Percentiles rank a stretch among this genome's conserved stretches.
Evolutionary conservation across 768 basidiomycete genomes (phyloP).

Genomic region (Podaxis sp.): DNA sequence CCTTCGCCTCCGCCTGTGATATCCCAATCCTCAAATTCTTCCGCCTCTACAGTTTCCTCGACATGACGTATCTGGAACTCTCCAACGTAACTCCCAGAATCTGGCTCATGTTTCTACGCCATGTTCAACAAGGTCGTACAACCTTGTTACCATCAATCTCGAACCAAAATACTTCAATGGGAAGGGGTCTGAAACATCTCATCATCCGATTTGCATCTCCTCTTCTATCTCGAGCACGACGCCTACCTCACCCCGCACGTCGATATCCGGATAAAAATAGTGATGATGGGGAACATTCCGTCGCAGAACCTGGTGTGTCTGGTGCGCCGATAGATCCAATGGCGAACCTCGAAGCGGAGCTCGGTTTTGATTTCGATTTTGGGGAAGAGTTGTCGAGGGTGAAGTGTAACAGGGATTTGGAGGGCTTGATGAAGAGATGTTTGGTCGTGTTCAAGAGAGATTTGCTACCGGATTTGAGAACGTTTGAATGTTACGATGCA

Average conservation of each 20-base stretch:
- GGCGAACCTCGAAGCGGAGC: neutral
- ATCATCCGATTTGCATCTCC: neutral
- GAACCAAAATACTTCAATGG: neutral
- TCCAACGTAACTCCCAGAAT: neutral
- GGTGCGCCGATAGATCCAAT: neutral
- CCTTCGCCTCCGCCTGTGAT: neutral
- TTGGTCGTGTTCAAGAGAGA: neutral
- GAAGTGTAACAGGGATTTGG: neutral
- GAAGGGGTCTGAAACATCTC: neutral
- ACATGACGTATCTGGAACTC: neutral
- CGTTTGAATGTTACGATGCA: neutral
- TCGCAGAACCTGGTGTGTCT: neutral
- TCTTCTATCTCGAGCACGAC: neutral
- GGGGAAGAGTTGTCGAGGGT: neutral
- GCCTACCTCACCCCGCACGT: neutral
- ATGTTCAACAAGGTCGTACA: neutral
- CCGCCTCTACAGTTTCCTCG: neutral
- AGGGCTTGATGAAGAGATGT: neutral
- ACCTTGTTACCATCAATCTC: neutral
- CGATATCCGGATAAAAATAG: neutral
- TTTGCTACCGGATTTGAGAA: neutral
- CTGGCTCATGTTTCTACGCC: slow-evolving; percentile 2
- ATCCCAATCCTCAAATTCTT: neutral
- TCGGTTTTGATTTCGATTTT: neutral
- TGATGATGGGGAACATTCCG: neutral